Conservation (phyloP, 768 basidiomycete genomes). For the Xerocomellus intermedius region DNA sequence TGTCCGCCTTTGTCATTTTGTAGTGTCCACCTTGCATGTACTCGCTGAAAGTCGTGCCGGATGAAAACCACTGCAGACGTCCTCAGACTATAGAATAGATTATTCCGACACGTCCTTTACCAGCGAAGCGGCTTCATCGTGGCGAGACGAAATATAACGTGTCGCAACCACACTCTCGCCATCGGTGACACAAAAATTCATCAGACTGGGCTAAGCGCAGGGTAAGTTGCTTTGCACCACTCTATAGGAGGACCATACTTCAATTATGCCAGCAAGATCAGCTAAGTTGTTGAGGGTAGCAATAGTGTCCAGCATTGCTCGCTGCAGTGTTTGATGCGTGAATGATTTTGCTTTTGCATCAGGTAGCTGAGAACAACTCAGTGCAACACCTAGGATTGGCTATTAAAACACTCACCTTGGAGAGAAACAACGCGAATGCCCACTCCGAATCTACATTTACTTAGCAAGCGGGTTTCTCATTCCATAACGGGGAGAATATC, state of each 20-base stretch:
- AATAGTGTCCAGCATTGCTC: constrained; percentile 90
- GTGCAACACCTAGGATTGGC: not conserved
- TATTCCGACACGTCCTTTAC: constrained; percentile 37
- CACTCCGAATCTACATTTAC: constrained; percentile 81
- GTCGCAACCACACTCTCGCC: constrained; percentile 93
- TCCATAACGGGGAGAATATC: constrained; percentile 6
- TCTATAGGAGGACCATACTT: constrained; percentile 43
- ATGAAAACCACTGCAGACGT: constrained; percentile 79
- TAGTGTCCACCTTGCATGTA: constrained; percentile 87
- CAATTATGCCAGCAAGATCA: constrained; percentile 68
- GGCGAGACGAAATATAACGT: constrained; percentile 89
- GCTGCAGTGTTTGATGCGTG: constrained; percentile 64
- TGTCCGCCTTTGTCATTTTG: constrained; percentile 94
- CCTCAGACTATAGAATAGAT: constrained; percentile 4
- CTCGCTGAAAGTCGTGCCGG: constrained; percentile 92
- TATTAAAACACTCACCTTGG: constrained; percentile 50
- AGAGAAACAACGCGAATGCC: constrained; percentile 91
- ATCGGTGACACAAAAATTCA: constrained; percentile 98
- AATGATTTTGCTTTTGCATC: constrained; percentile 77
- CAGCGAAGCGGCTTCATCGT: constrained; percentile 90
- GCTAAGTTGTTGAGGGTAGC: constrained; percentile 72
- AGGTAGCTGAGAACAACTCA: constrained; percentile 54
- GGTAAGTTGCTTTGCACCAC: not conserved
- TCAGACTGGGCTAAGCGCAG: constrained; percentile 65
- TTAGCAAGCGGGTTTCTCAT: not conserved